phyloP scores from a whole-genome alignment of 257 asterid genomes.

The Apocynum venetum region DNA sequence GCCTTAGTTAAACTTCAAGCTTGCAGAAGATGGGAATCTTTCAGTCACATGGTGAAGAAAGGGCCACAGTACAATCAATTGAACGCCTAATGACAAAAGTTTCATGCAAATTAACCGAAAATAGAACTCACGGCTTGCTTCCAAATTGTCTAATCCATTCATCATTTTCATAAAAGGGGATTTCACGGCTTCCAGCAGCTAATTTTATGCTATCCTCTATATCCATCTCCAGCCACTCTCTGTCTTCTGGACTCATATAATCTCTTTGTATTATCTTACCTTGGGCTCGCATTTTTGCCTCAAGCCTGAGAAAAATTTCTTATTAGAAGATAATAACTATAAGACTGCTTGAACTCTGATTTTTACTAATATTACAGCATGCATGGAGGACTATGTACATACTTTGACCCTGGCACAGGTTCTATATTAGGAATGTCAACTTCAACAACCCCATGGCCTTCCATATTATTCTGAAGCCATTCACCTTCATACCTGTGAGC shows the following conservation, averaged over 20 bases:
- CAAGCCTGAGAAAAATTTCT: constrained; percentile 54
- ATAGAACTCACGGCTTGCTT: constrained; percentile 70
- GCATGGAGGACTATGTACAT: constrained; percentile 23
- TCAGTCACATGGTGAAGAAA: neutral
- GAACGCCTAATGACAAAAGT: neutral
- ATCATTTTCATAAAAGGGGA: constrained; percentile 81
- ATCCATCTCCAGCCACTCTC: constrained; percentile 95
- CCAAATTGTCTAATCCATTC: constrained; percentile 76
- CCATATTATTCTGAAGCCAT: constrained; percentile 95
- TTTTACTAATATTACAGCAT: neutral
- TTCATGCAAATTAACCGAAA: neutral
- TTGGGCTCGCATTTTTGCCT: constrained; percentile 90
- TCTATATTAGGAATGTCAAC: constrained; percentile 78
- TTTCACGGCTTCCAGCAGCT: constrained; percentile 52
- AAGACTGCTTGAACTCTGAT: constrained; percentile 7
- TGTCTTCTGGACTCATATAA: constrained; percentile 91
- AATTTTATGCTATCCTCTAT: constrained; percentile 74
- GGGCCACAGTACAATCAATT: neutral
- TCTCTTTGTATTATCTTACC: constrained; percentile 78
- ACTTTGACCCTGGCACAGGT: constrained; percentile 97
- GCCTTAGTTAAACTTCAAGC: neutral
- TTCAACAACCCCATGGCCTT: constrained; percentile 99
- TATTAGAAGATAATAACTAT: constrained; percentile 12
- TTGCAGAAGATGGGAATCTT: neutral
- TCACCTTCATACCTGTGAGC: constrained; percentile 87